Evolutionary conservation across 2,329 filamentous ascomycete species (phyloP), one percentile per base, ranked within the genome.

Genomic region (Cryphonectria naterciae): DNA sequence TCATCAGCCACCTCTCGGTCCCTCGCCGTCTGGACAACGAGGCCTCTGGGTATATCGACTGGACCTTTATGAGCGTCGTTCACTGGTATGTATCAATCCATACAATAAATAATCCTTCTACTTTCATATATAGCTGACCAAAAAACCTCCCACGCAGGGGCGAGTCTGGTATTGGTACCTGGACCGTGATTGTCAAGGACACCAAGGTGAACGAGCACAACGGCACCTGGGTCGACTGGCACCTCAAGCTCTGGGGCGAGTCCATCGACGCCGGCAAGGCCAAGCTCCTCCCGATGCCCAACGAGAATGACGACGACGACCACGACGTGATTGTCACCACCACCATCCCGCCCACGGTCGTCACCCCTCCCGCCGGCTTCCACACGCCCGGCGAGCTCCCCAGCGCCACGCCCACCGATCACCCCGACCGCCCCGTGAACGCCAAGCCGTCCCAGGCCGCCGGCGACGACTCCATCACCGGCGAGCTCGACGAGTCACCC

Each of bases 61-160:
- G 96, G 96, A 98, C 95, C 0, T 99, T 99, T 77, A 99, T 99
- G 96, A 97, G 92, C 73, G 96, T 99, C 52, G 95, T 91, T 74
- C 96, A 99, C 80, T 99, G 95, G 93, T 94, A 86, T 81, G 91
- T 81, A 28, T 58, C 13, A 39, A 32, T 4, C 3, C 32, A 32
- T 32, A 32, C 32, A 2, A 32, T 32, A 32, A 32, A 32, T 32
- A 32, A 2, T 32, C 32, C 4, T 39, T 39, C 37, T 39, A 1
- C 11, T 10, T 39, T 39, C 8, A 10, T 1, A 11, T 39, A 11
- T 13, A 39, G 67, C 80, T 85, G 78, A 85, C 75, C 32, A 32
- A 32, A 15, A 32, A 1, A 28, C 67, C 68, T 61, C 43, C 46
- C 15, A 1, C 49, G 17, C 68, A 94, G 92, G 94, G 96, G 96